Evolutionary conservation across 305 asterid species (phyloP).

Genomic region (Coffea humblotiana): DNA sequence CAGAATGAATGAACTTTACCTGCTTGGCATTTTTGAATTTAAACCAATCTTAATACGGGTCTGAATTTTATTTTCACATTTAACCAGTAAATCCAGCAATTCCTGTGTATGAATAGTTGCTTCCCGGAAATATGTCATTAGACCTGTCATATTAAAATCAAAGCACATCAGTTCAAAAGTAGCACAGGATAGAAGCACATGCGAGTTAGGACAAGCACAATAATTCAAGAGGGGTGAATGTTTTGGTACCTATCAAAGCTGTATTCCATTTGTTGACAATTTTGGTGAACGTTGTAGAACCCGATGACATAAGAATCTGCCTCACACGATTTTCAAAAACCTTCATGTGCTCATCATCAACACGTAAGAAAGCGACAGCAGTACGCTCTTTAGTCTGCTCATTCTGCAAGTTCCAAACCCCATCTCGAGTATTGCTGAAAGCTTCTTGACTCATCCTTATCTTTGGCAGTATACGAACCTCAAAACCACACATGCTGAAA

Average conservation of each 20-base stretch:
- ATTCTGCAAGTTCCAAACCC: conserved; percentile 97
- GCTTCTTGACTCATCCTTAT: conserved; percentile 98
- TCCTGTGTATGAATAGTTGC: conserved; percentile 99
- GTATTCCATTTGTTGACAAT: conserved; percentile 99
- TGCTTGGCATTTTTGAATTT: conserved; percentile 99
- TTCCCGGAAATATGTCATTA: conserved; percentile 99
- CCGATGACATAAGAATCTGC: conserved; percentile 99
- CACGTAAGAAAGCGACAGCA: conserved; percentile 95
- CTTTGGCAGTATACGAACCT: conserved; percentile 95
- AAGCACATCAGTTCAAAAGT: conserved; percentile 26
- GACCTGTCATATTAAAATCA: conserved; percentile 50
- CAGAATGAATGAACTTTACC: conserved; percentile 38
- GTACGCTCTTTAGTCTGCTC: conserved; percentile 99
- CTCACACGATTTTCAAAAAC: conserved; percentile 96
- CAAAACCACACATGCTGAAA: conserved; percentile 99
- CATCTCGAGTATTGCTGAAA: conserved; percentile 94
- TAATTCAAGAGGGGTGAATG: neutral
- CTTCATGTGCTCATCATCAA: conserved; percentile 99
- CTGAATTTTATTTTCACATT: conserved; percentile 96
- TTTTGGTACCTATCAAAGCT: conserved; percentile 74
- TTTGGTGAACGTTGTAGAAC: conserved; percentile 98
- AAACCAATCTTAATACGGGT: conserved; percentile 97
- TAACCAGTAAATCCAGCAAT: conserved; percentile 86
- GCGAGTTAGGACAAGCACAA: conserved; percentile 13
- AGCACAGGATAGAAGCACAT: conserved; percentile 5